A percentile compares a stretch with the other conserved stretches of the same genome.
These are phyloP conservation scores for Phoenix roebelenii DNA, from an alignment of 176 grass and related monocot genomes.

Conservation along the genomic window DNA sequence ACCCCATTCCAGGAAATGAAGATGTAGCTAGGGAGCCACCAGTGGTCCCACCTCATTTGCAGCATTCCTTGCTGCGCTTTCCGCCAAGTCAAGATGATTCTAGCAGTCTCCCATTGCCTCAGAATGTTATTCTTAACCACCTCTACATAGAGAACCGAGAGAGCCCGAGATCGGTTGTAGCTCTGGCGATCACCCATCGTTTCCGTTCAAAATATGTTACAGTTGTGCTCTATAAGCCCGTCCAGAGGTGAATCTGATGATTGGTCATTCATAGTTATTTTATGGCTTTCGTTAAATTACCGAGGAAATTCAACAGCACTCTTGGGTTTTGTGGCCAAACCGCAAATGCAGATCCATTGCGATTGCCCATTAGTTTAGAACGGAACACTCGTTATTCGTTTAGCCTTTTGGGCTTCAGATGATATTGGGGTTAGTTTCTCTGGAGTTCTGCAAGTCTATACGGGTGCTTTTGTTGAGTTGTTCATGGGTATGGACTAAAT, in stretches of 20 bases:
- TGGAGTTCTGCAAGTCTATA: too few species aligned
- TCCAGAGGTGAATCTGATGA: constrained; percentile 12
- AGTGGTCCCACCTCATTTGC: constrained; percentile 18
- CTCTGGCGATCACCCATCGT: constrained; percentile 20
- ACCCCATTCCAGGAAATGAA: constrained; percentile 15
- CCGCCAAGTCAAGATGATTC: constrained; percentile 7
- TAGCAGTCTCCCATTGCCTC: constrained; percentile 1
- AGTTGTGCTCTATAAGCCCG: constrained; percentile 23
- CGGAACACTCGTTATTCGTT: too few species aligned
- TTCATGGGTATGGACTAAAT: too few species aligned
- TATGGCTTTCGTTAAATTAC: too few species aligned
- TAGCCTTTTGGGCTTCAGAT: too few species aligned
- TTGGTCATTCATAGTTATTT: neutral
- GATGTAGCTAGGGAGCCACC: constrained; percentile 19
- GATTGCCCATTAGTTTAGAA: too few species aligned
- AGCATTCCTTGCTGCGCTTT: constrained; percentile 12
- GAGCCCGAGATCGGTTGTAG: constrained; percentile 9
- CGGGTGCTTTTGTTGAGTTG: too few species aligned
- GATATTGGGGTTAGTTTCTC: too few species aligned
- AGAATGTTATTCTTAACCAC: constrained; percentile 17
- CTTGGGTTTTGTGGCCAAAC: too few species aligned
- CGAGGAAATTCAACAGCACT: too few species aligned
- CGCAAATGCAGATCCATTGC: too few species aligned
- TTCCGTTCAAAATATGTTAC: constrained; percentile 20
- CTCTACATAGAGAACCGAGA: constrained; percentile 26